These are phyloP conservation scores for Colletotrichum cuscutae DNA, from an alignment of 2,329 filamentous ascomycete species.

Conservation along the genomic window DNA sequence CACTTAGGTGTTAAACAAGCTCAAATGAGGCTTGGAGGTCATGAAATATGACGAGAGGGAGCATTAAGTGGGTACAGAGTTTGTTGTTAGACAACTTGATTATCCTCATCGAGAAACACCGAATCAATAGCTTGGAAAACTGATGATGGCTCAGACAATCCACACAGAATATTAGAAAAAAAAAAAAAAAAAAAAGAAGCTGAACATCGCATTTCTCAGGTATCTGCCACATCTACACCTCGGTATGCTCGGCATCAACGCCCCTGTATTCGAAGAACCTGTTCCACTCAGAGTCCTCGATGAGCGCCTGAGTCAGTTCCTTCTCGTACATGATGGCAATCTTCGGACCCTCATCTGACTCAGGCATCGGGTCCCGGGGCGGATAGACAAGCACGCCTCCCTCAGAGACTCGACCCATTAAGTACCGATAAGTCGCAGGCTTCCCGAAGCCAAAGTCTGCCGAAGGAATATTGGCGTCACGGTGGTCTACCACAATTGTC, in stretches of 20 bases:
- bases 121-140: too few species aligned
- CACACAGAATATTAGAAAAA: too few species aligned
- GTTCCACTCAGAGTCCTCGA: slow-evolving; percentile 47
- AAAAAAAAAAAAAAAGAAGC: rapidly evolving
- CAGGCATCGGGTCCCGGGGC: slow-evolving; percentile 37
- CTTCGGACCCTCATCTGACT: slow-evolving; percentile 48
- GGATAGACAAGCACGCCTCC: slow-evolving; percentile 46
- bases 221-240: not conserved
- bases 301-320: slow-evolving; percentile 42
- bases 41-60: too few species aligned
- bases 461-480: slow-evolving; percentile 42
- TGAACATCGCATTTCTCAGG: too few species aligned
- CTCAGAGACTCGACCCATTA: slow-evolving; percentile 43
- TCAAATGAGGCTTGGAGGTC: too few species aligned
- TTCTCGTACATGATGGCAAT: slow-evolving; percentile 50
- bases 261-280: slow-evolving; percentile 51
- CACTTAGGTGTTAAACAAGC: too few species aligned
- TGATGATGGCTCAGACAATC: too few species aligned
- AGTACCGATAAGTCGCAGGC: slow-evolving; percentile 45
- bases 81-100: too few species aligned
- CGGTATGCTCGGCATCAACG: slow-evolving; percentile 38
- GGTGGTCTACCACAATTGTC: slow-evolving; percentile 48
- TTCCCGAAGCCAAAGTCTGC: slow-evolving; percentile 50
- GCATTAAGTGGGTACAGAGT: rapidly evolving
- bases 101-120: too few species aligned